Conservation (phyloP, 106 monocot genomes). For the Acorus calamus region DNA sequence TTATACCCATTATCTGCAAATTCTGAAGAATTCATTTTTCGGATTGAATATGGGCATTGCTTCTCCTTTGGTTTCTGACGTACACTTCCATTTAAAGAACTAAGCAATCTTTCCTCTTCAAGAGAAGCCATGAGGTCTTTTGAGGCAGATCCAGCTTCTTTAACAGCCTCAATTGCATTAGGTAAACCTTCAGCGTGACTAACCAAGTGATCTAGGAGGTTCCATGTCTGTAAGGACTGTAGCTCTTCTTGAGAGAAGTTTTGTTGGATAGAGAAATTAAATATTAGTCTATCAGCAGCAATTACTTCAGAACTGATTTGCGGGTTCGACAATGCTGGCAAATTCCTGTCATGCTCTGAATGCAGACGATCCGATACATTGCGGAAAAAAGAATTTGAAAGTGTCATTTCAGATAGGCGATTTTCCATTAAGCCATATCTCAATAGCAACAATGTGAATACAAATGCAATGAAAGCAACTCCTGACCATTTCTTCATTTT, state of each 20-base stretch:
- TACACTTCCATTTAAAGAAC: constrained; percentile 27
- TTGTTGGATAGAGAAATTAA: constrained; percentile 20
- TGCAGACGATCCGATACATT: constrained; percentile 44
- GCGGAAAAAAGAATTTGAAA: constrained; percentile 23
- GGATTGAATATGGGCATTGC: constrained; percentile 86
- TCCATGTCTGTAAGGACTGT: constrained; percentile 65
- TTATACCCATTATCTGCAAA: constrained; percentile 24
- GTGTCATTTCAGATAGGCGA: constrained; percentile 37
- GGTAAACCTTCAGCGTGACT: constrained; percentile 40
- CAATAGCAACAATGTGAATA: constrained; percentile 34
- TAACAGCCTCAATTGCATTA: constrained; percentile 64
- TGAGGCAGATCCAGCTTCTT: constrained; percentile 70
- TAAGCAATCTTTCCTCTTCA: constrained; percentile 36
- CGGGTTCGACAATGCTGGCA: constrained; percentile 26
- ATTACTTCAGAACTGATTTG: constrained; percentile 36
- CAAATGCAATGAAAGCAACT: constrained; percentile 14
- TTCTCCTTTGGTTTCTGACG: constrained; percentile 35
- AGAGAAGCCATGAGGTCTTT: constrained; percentile 47
- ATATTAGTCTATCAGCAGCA: constrained; percentile 29
- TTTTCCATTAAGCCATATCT: constrained; percentile 55
- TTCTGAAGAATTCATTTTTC: constrained; percentile 68
- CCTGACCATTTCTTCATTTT: constrained; percentile 46
- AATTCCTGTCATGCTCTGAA: constrained; percentile 23
- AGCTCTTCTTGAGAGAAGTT: constrained; percentile 55
- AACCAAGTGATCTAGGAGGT: constrained; percentile 39